Base-by-base conservation (phyloP, 2,329 filamentous ascomycete species). In the Colletotrichum karsti region DNA sequence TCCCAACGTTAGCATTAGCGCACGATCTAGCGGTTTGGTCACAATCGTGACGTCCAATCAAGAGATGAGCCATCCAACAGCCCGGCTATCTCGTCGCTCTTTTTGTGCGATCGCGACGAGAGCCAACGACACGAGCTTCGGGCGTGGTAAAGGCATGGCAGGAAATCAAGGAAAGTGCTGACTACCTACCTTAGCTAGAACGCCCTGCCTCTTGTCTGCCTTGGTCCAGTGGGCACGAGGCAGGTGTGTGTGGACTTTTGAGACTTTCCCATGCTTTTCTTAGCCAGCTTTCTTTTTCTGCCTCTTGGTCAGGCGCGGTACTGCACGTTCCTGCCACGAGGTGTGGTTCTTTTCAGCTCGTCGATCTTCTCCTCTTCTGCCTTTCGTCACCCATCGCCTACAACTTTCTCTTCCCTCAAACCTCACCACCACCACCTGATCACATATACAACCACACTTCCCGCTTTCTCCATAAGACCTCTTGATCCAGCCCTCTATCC, bases 241-340 rank as follows among this genome's bases (percentile, higher is more conserved):
- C 42, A 42, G 54, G 42, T 24, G 42, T 58, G 54, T n/a, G n/a
- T n/a, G n/a, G n/a, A 33, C 15, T 44, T 56, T 24, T 42, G 39
- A 63, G 48, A 56, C 41, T 44, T 51, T 53, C 28, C 35, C 51
- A 63, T 44, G 44, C 22, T 41, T 48, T 42, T 13, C 26, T 28
- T 41, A 46, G n/a, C n/a, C n/a, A n/a, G 18, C 12, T 58, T 35
- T 10, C 50, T 18, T n/a, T 20, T 42, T 56, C 13, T 37, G 28
- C 33, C 44, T 46, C 20, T 33, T 9, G 26, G 33, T 9, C 18
- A 50, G 22, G 51, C 64, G 64, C 39, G 10, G 28, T 30, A 35
- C 35, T 24, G n/a, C 60, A 67, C 64, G 60, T 54, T 67, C 22
- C 46, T 67, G 65, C 65, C 65, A 68, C 60, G 65, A 59, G 65